Percentiles rank a stretch among this genome's conserved stretches.
Evolutionary conservation across 2,329 filamentous ascomycete species (phyloP).

Genomic region (Aspergillus fijiensis): DNA sequence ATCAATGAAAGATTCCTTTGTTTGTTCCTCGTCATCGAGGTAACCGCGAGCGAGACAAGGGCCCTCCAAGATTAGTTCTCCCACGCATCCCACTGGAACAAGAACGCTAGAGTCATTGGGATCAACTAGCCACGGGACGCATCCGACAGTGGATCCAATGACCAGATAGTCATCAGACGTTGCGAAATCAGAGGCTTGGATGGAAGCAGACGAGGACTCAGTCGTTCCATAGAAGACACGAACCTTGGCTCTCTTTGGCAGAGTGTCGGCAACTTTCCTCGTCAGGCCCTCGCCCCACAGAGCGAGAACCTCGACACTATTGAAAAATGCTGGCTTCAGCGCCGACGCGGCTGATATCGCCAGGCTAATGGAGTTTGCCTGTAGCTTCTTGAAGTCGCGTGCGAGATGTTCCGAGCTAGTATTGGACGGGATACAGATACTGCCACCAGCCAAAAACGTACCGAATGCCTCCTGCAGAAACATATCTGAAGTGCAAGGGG

Average conservation of each 20-base stretch:
- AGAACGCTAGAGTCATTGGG: slow-evolving; percentile 26
- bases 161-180: neutral
- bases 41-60: slow-evolving; percentile 59
- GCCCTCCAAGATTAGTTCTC: slow-evolving; percentile 27
- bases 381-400: slow-evolving; percentile 47
- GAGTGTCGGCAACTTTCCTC: slow-evolving; percentile 1
- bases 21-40: slow-evolving; percentile 54
- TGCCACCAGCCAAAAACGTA: slow-evolving; percentile 44
- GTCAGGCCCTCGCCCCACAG: slow-evolving; percentile 23
- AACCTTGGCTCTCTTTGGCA: slow-evolving; percentile 15
- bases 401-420: slow-evolving; percentile 55
- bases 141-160: slow-evolving; percentile 28
- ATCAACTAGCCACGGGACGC: slow-evolving; percentile 37
- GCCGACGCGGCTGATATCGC: slow-evolving; percentile 30
- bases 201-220: slow-evolving; percentile 27
- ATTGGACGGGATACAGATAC: slow-evolving; percentile 48
- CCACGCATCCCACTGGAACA: slow-evolving; percentile 36
- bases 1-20: slow-evolving; percentile 53
- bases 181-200: slow-evolving; percentile 14
- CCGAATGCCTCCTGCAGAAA: slow-evolving; percentile 43
- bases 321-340: slow-evolving; percentile 30
- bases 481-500: slow-evolving; percentile 48
- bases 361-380: slow-evolving; percentile 35
- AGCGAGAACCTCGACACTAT: slow-evolving; percentile 24
- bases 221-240: slow-evolving; percentile 23